Percentiles rank a stretch among this genome's conserved stretches.
Conservation (phyloP, 352 stramenopile species). For the Hyaloperonospora arabidopsidis region DNA sequence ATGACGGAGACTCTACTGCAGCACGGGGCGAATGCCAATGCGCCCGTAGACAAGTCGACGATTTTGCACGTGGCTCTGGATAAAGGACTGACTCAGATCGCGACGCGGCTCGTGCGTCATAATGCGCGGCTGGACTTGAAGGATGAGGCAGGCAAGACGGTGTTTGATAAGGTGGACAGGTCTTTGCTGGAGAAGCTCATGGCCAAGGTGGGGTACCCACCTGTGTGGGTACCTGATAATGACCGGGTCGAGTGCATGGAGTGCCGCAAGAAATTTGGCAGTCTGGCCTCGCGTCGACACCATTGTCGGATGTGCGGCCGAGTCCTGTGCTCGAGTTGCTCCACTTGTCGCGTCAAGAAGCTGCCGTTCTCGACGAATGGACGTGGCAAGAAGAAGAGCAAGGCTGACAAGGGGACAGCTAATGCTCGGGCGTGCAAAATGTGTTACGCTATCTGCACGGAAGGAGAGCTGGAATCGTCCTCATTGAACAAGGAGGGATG, state of each 20-base stretch:
- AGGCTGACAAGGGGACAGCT: conserved; percentile 36
- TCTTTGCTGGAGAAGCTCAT: conserved; percentile 40
- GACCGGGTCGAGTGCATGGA: conserved; percentile 48
- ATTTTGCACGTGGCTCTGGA: conserved; percentile 56
- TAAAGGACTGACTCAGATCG: conserved; percentile 45
- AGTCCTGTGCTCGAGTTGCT: conserved; percentile 41
- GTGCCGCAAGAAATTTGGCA: conserved; percentile 46
- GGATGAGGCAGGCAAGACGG: conserved; percentile 48
- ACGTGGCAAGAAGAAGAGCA: conserved; percentile 44
- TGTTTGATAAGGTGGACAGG: conserved; percentile 58
- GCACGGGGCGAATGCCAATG: conserved; percentile 46
- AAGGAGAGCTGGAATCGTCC: conserved; percentile 18
- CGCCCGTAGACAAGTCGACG: conserved; percentile 52
- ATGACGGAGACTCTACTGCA: conserved; percentile 56
- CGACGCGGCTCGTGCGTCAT: conserved; percentile 42
- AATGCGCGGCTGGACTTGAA: conserved; percentile 49
- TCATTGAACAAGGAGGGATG: conserved; percentile 3
- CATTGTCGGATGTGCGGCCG: conserved; percentile 58
- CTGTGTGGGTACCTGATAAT: conserved; percentile 48
- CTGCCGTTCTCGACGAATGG: conserved; percentile 34
- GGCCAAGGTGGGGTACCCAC: conserved; percentile 36
- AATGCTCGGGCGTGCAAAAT: conserved; percentile 66
- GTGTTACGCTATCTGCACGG: conserved; percentile 53
- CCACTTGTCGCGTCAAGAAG: conserved; percentile 43
- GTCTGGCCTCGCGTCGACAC: conserved; percentile 36